A percentile compares a stretch with the other conserved stretches of the same genome.
Conservation (phyloP, 306 rosid species). For the Vachellia collinsii region DNA sequence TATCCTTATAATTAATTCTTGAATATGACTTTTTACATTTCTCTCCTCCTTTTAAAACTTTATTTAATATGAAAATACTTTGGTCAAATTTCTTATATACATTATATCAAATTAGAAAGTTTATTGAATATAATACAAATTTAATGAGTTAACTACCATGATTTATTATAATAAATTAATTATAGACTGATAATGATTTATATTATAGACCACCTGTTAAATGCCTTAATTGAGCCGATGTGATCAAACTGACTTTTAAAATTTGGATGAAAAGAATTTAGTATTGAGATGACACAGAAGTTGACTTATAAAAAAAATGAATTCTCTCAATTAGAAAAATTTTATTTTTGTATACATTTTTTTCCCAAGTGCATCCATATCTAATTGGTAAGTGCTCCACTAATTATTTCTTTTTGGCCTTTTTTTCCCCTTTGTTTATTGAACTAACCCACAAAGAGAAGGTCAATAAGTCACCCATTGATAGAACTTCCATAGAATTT, state of each 20-base stretch:
- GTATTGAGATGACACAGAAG: not conserved
- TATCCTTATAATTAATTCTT: too few species aligned
- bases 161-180: too few species aligned
- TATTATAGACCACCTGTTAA: not conserved
- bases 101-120: too few species aligned
- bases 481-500: constrained; percentile 21
- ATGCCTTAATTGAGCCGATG: not conserved
- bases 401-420: not conserved
- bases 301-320: not conserved
- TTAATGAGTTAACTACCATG: too few species aligned
- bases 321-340: not conserved
- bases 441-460: constrained; percentile 31
- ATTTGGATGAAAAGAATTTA: not conserved
- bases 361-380: not conserved
- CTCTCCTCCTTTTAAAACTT: too few species aligned
- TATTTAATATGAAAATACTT: too few species aligned
- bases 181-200: too few species aligned
- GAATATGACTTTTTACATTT: too few species aligned
- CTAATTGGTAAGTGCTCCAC: constrained; percentile 21
- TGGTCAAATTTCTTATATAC: too few species aligned
- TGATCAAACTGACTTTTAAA: not conserved
- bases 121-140: too few species aligned
- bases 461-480: constrained; percentile 8
- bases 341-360: not conserved
- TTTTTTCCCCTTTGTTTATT: not conserved